Percentiles rank a stretch among this genome's conserved stretches.
Conservation (phyloP, 1,139 yeast genomes). For the Blastobotrys proliferans region DNA sequence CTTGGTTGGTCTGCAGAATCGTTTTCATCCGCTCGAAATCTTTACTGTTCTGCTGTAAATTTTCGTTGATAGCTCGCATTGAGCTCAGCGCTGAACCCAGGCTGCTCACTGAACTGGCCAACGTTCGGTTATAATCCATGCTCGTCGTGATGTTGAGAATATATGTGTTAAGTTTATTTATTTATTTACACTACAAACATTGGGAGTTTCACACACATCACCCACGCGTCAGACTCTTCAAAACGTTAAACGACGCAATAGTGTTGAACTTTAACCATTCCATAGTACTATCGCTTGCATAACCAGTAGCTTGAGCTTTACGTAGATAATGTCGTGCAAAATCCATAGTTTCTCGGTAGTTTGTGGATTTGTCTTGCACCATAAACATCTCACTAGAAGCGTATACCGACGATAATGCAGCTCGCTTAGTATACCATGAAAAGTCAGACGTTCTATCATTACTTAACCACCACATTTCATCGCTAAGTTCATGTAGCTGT, state of each 20-base stretch:
- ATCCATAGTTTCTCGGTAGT: conserved; percentile 52
- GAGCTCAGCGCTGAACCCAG: conserved; percentile 10
- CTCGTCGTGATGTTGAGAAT: neutral
- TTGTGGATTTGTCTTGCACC: conserved; percentile 68
- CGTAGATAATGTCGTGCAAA: conserved; percentile 61
- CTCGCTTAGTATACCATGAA: conserved; percentile 89
- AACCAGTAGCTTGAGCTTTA: conserved; percentile 54
- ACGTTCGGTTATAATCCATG: conserved; percentile 10
- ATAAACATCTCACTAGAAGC: conserved; percentile 70
- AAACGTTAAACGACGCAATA: conserved; percentile 59
- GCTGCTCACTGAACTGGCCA: conserved; percentile 10
- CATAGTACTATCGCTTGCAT: conserved; percentile 56
- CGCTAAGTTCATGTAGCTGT: conserved; percentile 72
- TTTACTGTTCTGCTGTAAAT: conserved; percentile 19
- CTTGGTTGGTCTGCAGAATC: conserved; percentile 25
- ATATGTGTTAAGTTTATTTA: neutral
- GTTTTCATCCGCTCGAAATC: conserved; percentile 27
- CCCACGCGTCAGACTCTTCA: conserved; percentile 45
- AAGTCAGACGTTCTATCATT: conserved; percentile 83
- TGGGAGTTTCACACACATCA: neutral
- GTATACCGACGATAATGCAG: conserved; percentile 64
- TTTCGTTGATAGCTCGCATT: conserved; percentile 21
- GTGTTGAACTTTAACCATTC: conserved; percentile 77
- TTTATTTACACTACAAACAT: conserved; percentile 1
- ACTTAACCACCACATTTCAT: conserved; percentile 76